These are phyloP conservation scores for Fusarium xyrophilum DNA, from an alignment of 2,329 filamentous ascomycete species.

Conservation along the genomic window DNA sequence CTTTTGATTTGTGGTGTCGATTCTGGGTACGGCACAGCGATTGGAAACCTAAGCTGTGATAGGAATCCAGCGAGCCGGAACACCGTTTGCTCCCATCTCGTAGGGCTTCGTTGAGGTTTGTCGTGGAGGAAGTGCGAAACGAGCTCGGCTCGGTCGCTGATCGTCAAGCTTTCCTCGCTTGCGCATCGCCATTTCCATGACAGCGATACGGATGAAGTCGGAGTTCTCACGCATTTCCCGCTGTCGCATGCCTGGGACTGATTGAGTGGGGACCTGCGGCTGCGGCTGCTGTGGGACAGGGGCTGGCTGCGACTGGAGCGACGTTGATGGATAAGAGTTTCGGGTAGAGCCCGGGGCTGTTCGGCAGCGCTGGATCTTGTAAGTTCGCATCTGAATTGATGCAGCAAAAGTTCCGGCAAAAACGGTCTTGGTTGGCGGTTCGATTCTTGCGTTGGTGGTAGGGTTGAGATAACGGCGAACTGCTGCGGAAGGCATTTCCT, in stretches of 20 bases:
- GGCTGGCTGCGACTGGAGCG: slow-evolving; percentile 41
- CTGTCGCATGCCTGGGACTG: slow-evolving; percentile 61
- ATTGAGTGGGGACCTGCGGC: slow-evolving; percentile 44
- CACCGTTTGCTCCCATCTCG: slow-evolving; percentile 63
- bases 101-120: slow-evolving; percentile 62
- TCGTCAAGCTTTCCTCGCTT: slow-evolving; percentile 70
- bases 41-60: slow-evolving; percentile 35
- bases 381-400: slow-evolving; percentile 76
- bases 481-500: slow-evolving; percentile 70
- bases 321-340: slow-evolving; percentile 44
- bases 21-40: slow-evolving; percentile 6
- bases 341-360: slow-evolving; percentile 46
- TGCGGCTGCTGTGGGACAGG: slow-evolving; percentile 43
- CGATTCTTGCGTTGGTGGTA: slow-evolving; percentile 53
- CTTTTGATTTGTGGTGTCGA: slow-evolving; percentile 1
- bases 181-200: slow-evolving; percentile 77
- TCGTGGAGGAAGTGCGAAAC: slow-evolving; percentile 71
- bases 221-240: slow-evolving; percentile 74
- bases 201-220: slow-evolving; percentile 73
- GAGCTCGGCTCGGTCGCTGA: slow-evolving; percentile 70
- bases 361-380: slow-evolving; percentile 63
- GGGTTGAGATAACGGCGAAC: slow-evolving; percentile 73
- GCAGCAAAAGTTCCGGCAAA: slow-evolving; percentile 61
- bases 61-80: slow-evolving; percentile 66
- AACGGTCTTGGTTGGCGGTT: slow-evolving; percentile 40